Percentiles rank a stretch among this genome's conserved stretches.
phyloP scores from a whole-genome alignment of 495 filamentous ascomycete genomes.

The Cercophora sp. region DNA sequence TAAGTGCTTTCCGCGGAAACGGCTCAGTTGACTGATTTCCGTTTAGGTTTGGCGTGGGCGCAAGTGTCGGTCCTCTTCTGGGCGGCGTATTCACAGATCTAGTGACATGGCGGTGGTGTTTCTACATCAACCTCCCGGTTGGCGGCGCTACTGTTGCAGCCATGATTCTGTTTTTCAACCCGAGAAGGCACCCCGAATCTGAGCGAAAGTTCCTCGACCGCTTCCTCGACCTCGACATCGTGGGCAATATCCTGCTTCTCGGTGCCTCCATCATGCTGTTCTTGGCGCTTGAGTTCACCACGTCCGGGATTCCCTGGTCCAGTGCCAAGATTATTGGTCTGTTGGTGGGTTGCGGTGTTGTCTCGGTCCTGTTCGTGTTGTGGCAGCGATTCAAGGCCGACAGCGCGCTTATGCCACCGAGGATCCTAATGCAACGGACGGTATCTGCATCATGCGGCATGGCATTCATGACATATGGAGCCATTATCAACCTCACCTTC shows the following conservation, averaged over 20 bases:
- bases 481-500: slow-evolving; percentile 57
- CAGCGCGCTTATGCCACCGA: slow-evolving; percentile 32
- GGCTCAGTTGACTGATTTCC: slow-evolving; percentile 39
- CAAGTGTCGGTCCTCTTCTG: slow-evolving; percentile 37
- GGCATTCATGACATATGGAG: slow-evolving; percentile 28
- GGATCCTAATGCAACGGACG: slow-evolving; percentile 54
- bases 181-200: slow-evolving; percentile 22
- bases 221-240: slow-evolving; percentile 44
- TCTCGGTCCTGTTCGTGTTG: slow-evolving; percentile 9
- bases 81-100: slow-evolving; percentile 54
- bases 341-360: slow-evolving; percentile 41
- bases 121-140: slow-evolving; percentile 50
- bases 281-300: slow-evolving; percentile 48
- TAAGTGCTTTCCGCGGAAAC: slow-evolving; percentile 23
- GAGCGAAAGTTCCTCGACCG: slow-evolving; percentile 18
- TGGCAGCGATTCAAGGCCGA: slow-evolving; percentile 20
- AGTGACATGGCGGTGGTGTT: slow-evolving; percentile 51
- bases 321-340: slow-evolving; percentile 27
- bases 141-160: slow-evolving; percentile 32
- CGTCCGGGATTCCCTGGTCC: slow-evolving; percentile 42
- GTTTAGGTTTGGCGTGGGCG: slow-evolving; percentile 37
- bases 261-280: slow-evolving; percentile 42
- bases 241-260: slow-evolving; percentile 45
- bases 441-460: slow-evolving; percentile 51
- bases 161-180: slow-evolving; percentile 41